Percentiles rank a stretch among this genome's conserved stretches.
These are phyloP conservation scores for Aspergillus awamori DNA, from an alignment of 2,329 filamentous ascomycete genomes.

Conservation along the genomic window DNA sequence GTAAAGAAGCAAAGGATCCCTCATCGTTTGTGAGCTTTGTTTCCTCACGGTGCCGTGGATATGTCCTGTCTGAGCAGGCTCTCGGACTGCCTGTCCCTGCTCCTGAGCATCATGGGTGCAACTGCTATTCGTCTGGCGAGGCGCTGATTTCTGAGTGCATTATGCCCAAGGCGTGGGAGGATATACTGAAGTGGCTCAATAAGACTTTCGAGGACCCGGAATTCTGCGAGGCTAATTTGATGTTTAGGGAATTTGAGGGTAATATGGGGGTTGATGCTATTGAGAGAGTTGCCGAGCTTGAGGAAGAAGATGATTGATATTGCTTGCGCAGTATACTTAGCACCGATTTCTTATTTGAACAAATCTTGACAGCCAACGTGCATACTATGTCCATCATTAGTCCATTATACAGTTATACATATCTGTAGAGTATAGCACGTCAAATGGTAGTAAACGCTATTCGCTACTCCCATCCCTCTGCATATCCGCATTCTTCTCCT, in stretches of 20 bases:
- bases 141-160: conserved; percentile 62
- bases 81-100: conserved; percentile 58
- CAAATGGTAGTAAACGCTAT: conserved; percentile 3
- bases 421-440: neutral
- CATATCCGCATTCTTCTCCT: conserved; percentile 18
- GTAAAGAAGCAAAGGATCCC: neutral
- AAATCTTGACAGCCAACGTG: too few relatives aligned
- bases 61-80: conserved; percentile 57
- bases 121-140: conserved; percentile 71
- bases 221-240: conserved; percentile 42
- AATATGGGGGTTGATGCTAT: neutral
- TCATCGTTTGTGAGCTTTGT: conserved; percentile 37
- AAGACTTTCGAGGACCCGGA: conserved; percentile 54
- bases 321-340: too few relatives aligned
- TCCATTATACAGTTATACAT: too few relatives aligned
- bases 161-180: conserved; percentile 57
- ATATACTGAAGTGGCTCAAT: conserved; percentile 65
- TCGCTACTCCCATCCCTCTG: neutral
- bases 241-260: conserved; percentile 25
- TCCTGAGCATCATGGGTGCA: conserved; percentile 62
- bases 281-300: neutral
- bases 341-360: too few relatives aligned
- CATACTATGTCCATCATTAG: too few relatives aligned
- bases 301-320: neutral
- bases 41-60: conserved; percentile 62